phyloP scores from a whole-genome alignment of 352 stramenopile genomes.

The Saprolegnia diclina region DNA sequence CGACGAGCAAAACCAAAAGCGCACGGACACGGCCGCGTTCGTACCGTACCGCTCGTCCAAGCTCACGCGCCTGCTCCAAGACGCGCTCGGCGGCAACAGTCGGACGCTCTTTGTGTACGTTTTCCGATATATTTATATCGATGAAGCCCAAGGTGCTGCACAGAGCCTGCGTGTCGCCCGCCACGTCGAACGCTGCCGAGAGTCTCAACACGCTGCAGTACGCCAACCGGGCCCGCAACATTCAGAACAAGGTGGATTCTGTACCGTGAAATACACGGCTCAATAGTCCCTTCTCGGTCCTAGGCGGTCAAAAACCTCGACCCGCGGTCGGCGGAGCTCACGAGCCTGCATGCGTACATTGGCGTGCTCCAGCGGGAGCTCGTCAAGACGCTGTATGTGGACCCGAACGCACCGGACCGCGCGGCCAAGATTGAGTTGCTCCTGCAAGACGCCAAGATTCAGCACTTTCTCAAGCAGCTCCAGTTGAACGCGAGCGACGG shows the following conservation, averaged over 20 bases:
- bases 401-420: constrained; percentile 23
- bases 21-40: constrained; percentile 30
- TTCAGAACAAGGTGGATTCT: constrained; percentile 66
- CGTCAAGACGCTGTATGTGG: constrained; percentile 38
- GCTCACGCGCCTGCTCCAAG: constrained; percentile 72
- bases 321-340: constrained; percentile 61
- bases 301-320: constrained; percentile 83
- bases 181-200: constrained; percentile 58
- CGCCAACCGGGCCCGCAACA: constrained; percentile 81
- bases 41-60: constrained; percentile 82
- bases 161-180: constrained; percentile 81
- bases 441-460: constrained; percentile 44
- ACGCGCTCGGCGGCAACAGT: constrained; percentile 84
- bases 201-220: constrained; percentile 84
- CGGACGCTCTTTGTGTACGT: constrained; percentile 82
- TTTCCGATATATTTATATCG: not conserved
- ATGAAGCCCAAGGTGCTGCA: not conserved
- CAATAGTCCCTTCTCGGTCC: too few relatives aligned
- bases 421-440: constrained; percentile 38
- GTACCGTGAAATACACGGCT: not conserved
- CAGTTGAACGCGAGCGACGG: constrained; percentile 28
- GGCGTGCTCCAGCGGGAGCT: constrained; percentile 60
- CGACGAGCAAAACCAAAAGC: constrained; percentile 53
- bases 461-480: constrained; percentile 50
- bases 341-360: constrained; percentile 63